A percentile compares a stretch with the other conserved stretches of the same genome.
These are phyloP conservation scores for Penicillium goetzii DNA, from an alignment of 495 filamentous ascomycete genomes.

Conservation along the genomic window DNA sequence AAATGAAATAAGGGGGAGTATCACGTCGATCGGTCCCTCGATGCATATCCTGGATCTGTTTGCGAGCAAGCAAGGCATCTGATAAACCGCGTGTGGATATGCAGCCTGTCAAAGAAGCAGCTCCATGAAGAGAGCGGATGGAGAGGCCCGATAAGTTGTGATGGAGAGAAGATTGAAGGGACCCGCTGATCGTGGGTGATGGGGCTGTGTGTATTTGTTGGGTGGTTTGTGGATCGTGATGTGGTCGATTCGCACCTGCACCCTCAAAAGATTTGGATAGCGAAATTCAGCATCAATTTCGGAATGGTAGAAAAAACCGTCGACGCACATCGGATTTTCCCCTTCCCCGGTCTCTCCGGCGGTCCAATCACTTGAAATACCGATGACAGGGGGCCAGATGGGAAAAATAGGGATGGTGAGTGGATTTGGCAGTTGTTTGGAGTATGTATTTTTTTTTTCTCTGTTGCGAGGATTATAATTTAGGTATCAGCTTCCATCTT, in stretches of 20 bases:
- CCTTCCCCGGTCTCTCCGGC: conserved; percentile 7
- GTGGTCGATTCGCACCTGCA: neutral
- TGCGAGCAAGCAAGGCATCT: conserved; percentile 27
- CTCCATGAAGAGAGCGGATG: neutral
- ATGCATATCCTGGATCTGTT: conserved; percentile 34
- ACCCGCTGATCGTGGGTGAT: neutral
- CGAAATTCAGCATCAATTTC: conserved; percentile 4
- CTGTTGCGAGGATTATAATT: neutral
- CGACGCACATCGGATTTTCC: conserved; percentile 20
- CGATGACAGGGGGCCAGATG: conserved; percentile 8
- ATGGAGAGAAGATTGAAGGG: neutral
- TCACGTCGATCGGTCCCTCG: conserved; percentile 8
- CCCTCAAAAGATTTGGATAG: neutral
- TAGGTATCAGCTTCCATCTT: neutral
- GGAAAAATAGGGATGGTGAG: neutral
- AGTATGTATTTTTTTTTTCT: neutral
- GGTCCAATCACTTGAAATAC: conserved; percentile 18
- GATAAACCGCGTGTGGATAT: conserved; percentile 24
- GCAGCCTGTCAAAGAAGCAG: conserved; percentile 11
- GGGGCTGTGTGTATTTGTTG: neutral
- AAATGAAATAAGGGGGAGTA: neutral
- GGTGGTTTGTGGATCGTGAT: neutral
- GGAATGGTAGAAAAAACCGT: neutral
- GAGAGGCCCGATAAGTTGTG: neutral
- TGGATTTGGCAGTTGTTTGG: conserved; percentile 6